Conservation (phyloP, 2,329 filamentous ascomycete genomes). For the Leptographium lundbergii region DNA sequence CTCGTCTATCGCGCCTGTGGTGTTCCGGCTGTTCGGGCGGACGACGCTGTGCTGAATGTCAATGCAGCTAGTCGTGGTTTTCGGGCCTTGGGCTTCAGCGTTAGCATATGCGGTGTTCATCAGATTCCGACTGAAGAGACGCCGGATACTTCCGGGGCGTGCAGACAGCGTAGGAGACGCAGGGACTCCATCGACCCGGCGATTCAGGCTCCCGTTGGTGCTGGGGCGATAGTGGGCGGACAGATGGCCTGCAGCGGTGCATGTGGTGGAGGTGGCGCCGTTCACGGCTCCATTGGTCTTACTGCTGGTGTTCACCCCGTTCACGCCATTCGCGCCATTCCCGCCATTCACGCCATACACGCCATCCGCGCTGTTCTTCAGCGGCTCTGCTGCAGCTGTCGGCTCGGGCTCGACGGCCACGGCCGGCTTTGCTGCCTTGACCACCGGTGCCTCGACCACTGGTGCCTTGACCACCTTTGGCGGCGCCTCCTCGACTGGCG, state of each 20-base stretch:
- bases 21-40: slow-evolving; percentile 38
- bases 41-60: slow-evolving; percentile 7
- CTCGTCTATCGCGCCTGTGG: slow-evolving; percentile 35
- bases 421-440: slow-evolving; percentile 8
- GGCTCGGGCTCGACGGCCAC: slow-evolving; percentile 14
- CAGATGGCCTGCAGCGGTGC: slow-evolving; percentile 11
- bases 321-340: too few species aligned
- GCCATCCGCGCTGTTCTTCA: slow-evolving; percentile 11
- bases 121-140: slow-evolving; percentile 42
- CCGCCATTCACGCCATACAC: too few species aligned
- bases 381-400: not conserved
- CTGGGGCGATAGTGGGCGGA: slow-evolving; percentile 20
- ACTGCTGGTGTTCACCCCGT: slow-evolving; percentile 15
- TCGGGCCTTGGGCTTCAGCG: slow-evolving; percentile 28
- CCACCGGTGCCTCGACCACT: not conserved
- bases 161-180: slow-evolving; percentile 38
- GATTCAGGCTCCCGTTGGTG: slow-evolving; percentile 30
- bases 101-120: slow-evolving; percentile 42
- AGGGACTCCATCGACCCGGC: slow-evolving; percentile 36
- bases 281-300: slow-evolving; percentile 25
- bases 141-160: slow-evolving; percentile 43
- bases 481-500: slow-evolving; percentile 36
- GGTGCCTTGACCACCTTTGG: slow-evolving; percentile 9
- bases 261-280: slow-evolving; percentile 2
- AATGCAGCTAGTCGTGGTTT: not conserved